Conservation (phyloP, 305 asterid species). For the Fraxinus baroniana region DNA sequence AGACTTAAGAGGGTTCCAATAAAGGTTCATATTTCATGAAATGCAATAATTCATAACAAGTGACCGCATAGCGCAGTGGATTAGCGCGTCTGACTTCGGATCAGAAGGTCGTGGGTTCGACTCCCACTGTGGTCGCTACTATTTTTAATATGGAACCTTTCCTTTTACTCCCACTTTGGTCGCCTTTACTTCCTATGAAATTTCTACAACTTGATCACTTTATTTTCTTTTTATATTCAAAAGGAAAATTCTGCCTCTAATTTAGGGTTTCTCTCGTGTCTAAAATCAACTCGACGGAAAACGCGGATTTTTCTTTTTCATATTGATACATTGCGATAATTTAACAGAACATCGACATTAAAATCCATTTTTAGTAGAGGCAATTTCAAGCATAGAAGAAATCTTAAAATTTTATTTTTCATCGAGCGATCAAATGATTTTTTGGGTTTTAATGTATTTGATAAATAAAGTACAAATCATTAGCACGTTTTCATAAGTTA, state of each 20-base stretch:
- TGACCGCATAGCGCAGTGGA: constrained; percentile 90
- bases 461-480: neutral
- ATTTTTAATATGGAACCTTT: too few species aligned
- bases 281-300: neutral
- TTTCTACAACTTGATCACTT: neutral
- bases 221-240: neutral
- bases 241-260: neutral
- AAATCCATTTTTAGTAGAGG: neutral
- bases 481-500: neutral
- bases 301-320: neutral
- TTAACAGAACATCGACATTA: neutral
- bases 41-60: neutral
- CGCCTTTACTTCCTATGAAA: too few species aligned
- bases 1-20: neutral
- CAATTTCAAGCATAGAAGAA: neutral
- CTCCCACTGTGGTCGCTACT: constrained; percentile 93
- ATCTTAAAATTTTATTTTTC: too few species aligned
- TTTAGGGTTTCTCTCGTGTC: neutral
- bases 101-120: constrained; percentile 99
- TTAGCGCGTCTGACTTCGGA: constrained; percentile 93
- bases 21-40: too few species aligned
- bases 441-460: neutral
- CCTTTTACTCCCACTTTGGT: neutral
- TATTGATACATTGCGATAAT: neutral
- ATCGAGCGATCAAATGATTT: neutral